phyloP scores from a whole-genome alignment of 352 stramenopile species.

The Blastocystis sp. region DNA sequence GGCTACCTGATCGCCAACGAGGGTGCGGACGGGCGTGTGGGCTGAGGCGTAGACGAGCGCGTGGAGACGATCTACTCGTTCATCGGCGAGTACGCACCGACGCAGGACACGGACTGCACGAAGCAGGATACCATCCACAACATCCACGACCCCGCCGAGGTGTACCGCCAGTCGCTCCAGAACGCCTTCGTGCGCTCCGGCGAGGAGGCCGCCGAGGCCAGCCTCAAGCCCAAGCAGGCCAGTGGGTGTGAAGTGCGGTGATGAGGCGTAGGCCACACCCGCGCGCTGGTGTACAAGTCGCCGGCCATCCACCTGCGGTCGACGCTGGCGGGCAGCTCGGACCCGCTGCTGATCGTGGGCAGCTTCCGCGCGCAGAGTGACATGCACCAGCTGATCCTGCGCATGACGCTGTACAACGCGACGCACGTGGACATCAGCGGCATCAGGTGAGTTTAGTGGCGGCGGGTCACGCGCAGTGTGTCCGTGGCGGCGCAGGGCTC shows the following conservation, averaged over 20 bases:
- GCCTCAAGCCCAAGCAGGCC: neutral
- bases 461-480: neutral
- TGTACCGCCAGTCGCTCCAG: constrained; percentile 57
- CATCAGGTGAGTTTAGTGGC: neutral
- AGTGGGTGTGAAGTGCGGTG: neutral
- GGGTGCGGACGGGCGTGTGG: neutral
- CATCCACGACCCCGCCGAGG: constrained; percentile 53
- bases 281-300: constrained; percentile 44
- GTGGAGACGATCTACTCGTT: constrained; percentile 57
- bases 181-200: constrained; percentile 27
- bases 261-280: constrained; percentile 5
- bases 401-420: constrained; percentile 62
- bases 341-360: constrained; percentile 64
- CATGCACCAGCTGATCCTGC: constrained; percentile 64
- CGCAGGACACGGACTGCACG: constrained; percentile 52
- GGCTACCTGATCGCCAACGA: neutral
- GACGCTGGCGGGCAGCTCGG: constrained; percentile 52
- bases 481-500: constrained; percentile 55
- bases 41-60: neutral
- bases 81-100: constrained; percentile 46
- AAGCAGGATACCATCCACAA: constrained; percentile 66
- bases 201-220: neutral
- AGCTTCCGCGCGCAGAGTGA: constrained; percentile 62
- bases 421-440: constrained; percentile 60
- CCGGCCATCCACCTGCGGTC: constrained; percentile 56